Evolutionary conservation across 2,329 filamentous ascomycete species (phyloP).

Genomic region (Blastomyces percursus): DNA sequence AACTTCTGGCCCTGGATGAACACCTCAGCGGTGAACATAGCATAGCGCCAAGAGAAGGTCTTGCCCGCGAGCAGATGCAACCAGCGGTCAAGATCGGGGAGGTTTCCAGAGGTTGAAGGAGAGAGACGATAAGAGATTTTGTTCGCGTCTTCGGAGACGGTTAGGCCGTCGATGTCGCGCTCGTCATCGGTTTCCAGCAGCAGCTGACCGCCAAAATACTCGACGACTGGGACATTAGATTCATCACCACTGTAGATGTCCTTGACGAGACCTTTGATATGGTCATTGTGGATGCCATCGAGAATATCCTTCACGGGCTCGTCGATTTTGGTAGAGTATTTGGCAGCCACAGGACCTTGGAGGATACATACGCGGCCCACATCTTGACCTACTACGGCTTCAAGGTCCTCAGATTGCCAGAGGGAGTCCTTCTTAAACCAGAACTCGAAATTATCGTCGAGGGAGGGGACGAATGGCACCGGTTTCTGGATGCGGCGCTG

Average conservation of each 20-base stretch:
- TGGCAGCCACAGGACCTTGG: conserved; percentile 85
- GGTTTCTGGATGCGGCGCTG: conserved; percentile 90
- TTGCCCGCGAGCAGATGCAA: conserved; percentile 75
- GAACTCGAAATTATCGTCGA: conserved; percentile 96
- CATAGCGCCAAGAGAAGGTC: conserved; percentile 84
- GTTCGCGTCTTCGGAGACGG: conserved; percentile 63
- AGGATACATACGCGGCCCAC: conserved; percentile 93
- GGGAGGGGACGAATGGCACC: conserved; percentile 85
- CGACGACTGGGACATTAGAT: conserved; percentile 66
- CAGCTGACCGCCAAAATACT: conserved; percentile 91
- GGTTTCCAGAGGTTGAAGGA: conserved; percentile 56
- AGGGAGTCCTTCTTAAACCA: conserved; percentile 99
- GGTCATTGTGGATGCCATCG: conserved; percentile 76
- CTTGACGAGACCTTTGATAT: conserved; percentile 66
- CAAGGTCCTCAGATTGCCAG: conserved; percentile 97
- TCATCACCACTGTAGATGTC: conserved; percentile 71
- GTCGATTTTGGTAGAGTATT: conserved; percentile 78
- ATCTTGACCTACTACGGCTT: conserved; percentile 90
- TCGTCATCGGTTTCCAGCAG: conserved; percentile 58
- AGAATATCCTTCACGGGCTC: conserved; percentile 94
- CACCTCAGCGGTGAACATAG: conserved; percentile 85
- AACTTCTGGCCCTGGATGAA: conserved; percentile 94
- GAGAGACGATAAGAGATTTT: conserved; percentile 81
- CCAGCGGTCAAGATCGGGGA: conserved; percentile 78
- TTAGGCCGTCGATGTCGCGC: conserved; percentile 73